Evolutionary conservation across 176 grass and related monocot species (phyloP).

Genomic region (Juncus effusus): DNA sequence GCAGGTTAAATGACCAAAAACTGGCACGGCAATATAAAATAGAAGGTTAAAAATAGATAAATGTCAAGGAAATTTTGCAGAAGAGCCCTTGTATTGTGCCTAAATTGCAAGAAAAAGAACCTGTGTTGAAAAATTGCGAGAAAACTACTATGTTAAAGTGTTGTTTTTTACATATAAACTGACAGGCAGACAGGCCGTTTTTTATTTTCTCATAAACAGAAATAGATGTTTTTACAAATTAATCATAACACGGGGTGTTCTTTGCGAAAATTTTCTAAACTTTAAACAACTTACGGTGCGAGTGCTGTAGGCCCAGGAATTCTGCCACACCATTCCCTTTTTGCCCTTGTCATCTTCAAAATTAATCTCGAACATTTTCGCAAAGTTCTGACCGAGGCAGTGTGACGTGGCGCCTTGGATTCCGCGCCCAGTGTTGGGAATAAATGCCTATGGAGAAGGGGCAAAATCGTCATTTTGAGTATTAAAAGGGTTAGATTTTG

Average conservation of each 20-base stretch:
- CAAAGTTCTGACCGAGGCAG: constrained; percentile 96
- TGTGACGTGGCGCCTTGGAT: constrained; percentile 95
- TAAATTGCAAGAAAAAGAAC: too few relatives aligned
- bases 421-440: constrained; percentile 52
- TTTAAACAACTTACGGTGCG: constrained; percentile 57
- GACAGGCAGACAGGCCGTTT: too few relatives aligned
- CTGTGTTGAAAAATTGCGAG: too few relatives aligned
- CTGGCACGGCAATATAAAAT: too few relatives aligned
- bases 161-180: too few relatives aligned
- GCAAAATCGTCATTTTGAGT: not conserved
- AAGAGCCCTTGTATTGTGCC: too few relatives aligned
- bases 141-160: too few relatives aligned
- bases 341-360: constrained; percentile 89
- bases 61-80: too few relatives aligned
- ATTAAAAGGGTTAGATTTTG: not conserved
- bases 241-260: constrained; percentile 2
- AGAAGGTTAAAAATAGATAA: too few relatives aligned
- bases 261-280: too few relatives aligned
- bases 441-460: constrained; percentile 4
- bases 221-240: not conserved
- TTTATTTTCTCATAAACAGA: constrained; percentile 3
- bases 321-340: constrained; percentile 96
- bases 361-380: constrained; percentile 96
- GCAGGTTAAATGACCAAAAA: too few relatives aligned
- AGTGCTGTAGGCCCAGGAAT: constrained; percentile 97